Evolutionary conservation across 2,329 filamentous ascomycete species (phyloP).

Genomic region (Fusarium cyanostomum): DNA sequence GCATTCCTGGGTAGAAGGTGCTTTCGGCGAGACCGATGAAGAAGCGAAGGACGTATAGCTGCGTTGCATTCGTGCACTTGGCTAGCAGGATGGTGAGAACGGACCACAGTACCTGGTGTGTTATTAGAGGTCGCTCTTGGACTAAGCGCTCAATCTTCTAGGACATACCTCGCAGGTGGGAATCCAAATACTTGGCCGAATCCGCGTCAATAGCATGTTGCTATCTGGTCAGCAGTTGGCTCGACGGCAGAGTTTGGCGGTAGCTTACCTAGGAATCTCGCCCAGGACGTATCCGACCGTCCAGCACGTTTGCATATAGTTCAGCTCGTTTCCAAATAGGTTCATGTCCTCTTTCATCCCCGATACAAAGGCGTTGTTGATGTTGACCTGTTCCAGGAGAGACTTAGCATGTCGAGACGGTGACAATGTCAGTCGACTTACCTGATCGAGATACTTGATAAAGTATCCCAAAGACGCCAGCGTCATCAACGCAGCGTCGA

Average conservation of each 20-base stretch:
- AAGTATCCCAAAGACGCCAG: conserved; percentile 51
- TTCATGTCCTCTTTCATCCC: conserved; percentile 62
- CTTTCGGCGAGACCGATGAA: conserved; percentile 55
- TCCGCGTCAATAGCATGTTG: conserved; percentile 50
- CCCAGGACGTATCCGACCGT: conserved; percentile 68
- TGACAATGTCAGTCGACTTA: neutral
- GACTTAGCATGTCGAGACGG: neutral
- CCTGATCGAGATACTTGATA: conserved; percentile 52
- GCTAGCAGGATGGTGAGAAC: conserved; percentile 44
- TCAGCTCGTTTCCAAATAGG: conserved; percentile 56
- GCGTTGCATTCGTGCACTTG: conserved; percentile 45
- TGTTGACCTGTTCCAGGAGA: conserved; percentile 34
- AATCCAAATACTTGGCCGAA: conserved; percentile 54
- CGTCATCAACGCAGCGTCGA: conserved; percentile 53
- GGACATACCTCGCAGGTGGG: conserved; percentile 46
- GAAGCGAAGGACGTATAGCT: conserved; percentile 54
- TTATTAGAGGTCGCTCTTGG: neutral
- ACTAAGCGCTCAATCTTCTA: fast-evolving
- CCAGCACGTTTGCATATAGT: conserved; percentile 64
- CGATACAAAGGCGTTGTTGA: conserved; percentile 45
- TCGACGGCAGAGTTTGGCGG: fast-evolving
- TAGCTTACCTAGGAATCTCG: conserved; percentile 46
- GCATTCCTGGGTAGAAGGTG: conserved; percentile 52
- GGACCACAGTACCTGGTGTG: conserved; percentile 42
- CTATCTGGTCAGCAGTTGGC: conserved; percentile 11